phyloP scores from a whole-genome alignment of 2,329 filamentous ascomycete species.

The Aspergillus novofumigatus region DNA sequence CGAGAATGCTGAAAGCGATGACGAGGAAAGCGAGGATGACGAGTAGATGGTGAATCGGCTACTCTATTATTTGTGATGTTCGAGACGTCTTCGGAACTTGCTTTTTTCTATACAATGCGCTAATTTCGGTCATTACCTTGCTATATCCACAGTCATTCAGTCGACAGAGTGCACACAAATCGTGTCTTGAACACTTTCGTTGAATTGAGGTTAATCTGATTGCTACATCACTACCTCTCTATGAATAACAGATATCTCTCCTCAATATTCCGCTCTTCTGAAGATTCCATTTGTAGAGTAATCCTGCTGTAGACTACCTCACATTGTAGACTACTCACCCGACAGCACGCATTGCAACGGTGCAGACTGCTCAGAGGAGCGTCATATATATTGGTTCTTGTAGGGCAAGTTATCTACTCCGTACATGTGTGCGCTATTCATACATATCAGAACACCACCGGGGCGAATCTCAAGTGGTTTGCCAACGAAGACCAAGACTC shows the following conservation, averaged over 20 bases:
- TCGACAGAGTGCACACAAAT: not conserved
- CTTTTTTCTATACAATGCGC: not conserved
- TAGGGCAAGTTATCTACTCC: not conserved
- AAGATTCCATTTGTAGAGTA: not conserved
- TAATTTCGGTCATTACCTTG: not conserved
- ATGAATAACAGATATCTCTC: not conserved
- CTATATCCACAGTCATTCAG: not conserved
- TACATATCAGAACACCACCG: slow-evolving; percentile 17
- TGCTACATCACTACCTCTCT: not conserved
- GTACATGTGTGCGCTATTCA: not conserved
- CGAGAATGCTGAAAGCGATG: slow-evolving; percentile 72
- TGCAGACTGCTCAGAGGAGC: not conserved
- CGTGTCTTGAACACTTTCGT: not conserved
- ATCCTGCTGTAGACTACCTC: not conserved
- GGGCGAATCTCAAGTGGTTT: slow-evolving; percentile 35
- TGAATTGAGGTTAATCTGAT: not conserved
- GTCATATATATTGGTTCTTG: not conserved
- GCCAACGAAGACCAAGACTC: slow-evolving; percentile 13
- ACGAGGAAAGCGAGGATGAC: slow-evolving; percentile 57
- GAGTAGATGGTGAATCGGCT: slow-evolving; percentile 37
- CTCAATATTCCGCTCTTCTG: not conserved
- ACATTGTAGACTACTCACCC: too few relatives aligned
- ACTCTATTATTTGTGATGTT: slow-evolving; percentile 1
- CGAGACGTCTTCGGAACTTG: not conserved
- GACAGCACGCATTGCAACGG: not conserved